These are phyloP conservation scores for Talaromyces pinophilus DNA, from an alignment of 2,329 filamentous ascomycete species.

Conservation along the genomic window DNA sequence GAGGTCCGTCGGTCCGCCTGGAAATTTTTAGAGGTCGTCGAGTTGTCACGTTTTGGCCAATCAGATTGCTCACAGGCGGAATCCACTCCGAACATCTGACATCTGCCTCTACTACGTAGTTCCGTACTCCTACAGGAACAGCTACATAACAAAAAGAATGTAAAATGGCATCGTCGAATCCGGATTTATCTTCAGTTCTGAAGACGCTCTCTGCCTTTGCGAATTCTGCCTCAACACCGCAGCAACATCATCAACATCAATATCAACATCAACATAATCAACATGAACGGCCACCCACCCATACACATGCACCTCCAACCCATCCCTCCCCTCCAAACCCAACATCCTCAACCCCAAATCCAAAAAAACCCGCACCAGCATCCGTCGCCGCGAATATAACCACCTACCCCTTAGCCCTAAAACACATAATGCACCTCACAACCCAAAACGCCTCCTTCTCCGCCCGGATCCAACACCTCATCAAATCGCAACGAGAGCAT, in stretches of 20 bases:
- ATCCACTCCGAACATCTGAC: conserved; percentile 10
- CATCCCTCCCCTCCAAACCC: too few species aligned
- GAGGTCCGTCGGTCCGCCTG: conserved; percentile 11
- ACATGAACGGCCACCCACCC: neutral
- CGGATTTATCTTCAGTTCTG: conserved; percentile 46
- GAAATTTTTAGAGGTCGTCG: conserved; percentile 17
- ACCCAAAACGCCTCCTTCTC: conserved; percentile 48
- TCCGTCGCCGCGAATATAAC: neutral
- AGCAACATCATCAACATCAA: conserved; percentile 8
- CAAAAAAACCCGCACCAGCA: neutral
- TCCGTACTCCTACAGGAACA: neutral
- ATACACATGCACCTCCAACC: neutral
- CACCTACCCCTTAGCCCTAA: conserved; percentile 39
- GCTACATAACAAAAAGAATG: neutral
- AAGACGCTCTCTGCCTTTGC: conserved; percentile 43
- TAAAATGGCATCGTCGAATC: conserved; percentile 26
- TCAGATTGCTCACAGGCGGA: neutral
- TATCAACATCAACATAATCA: neutral
- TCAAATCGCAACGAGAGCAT: conserved; percentile 63
- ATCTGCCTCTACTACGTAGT: neutral
- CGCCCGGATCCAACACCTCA: conserved; percentile 56
- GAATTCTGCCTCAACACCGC: conserved; percentile 20
- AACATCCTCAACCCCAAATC: neutral
- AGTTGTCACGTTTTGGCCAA: neutral
- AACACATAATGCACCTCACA: conserved; percentile 54